Conservation (phyloP, 2,329 filamentous ascomycete genomes). For the Cladosporium austrohemisphaericum region DNA sequence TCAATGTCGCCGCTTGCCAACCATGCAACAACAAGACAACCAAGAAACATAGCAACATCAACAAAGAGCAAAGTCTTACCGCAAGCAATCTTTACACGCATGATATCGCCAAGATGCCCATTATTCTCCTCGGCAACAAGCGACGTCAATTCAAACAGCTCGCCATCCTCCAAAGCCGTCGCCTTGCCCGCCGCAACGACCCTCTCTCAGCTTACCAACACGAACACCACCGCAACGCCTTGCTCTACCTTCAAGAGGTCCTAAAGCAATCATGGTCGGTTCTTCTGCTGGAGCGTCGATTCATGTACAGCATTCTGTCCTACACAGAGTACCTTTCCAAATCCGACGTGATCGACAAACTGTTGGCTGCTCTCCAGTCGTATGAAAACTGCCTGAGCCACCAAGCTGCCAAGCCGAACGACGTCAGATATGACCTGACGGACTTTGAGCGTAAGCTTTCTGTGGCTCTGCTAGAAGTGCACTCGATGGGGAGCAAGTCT, state of each 20-base stretch:
- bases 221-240: neutral
- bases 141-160: constrained; percentile 11
- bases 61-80: neutral
- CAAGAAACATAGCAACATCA: constrained; percentile 1
- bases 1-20: too few relatives aligned
- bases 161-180: neutral
- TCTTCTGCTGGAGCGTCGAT: neutral
- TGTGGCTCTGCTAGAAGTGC: neutral
- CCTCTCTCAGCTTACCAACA: constrained; percentile 2
- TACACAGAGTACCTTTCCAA: neutral
- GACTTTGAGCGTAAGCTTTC: neutral
- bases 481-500: neutral
- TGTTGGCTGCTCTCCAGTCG: neutral
- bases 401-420: neutral
- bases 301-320: neutral
- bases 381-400: constrained; percentile 9
- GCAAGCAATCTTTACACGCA: neutral
- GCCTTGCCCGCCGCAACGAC: constrained; percentile 4
- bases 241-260: neutral
- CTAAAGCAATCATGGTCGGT: constrained; percentile 8
- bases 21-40: neutral
- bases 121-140: constrained; percentile 3
- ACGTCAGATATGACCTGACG: constrained; percentile 4
- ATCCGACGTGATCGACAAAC: constrained; percentile 4
- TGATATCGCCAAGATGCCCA: constrained; percentile 4